A percentile compares a stretch with the other conserved stretches of the same genome.
Evolutionary conservation across 179 eudicot genomes (phyloP).

Genomic region (Nepenthes alata): DNA sequence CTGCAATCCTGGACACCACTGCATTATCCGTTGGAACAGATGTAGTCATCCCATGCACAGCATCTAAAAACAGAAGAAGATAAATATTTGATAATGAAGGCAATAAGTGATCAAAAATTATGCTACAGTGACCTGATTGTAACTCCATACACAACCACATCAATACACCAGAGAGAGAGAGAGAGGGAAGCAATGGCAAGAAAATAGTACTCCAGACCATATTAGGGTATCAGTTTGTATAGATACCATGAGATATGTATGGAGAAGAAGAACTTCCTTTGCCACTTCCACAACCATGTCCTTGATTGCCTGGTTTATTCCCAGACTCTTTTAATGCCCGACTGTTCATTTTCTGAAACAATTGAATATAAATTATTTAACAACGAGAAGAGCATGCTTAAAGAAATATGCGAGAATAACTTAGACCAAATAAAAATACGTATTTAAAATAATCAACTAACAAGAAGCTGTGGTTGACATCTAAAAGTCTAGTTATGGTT

Average conservation of each 20-base stretch:
- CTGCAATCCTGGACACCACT: slow-evolving; percentile 8
- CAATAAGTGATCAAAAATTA: not conserved
- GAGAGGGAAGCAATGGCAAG: too few species aligned
- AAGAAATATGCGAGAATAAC: too few species aligned
- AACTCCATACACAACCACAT: too few species aligned
- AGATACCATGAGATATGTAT: slow-evolving; percentile 22
- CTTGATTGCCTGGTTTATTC: slow-evolving; percentile 25
- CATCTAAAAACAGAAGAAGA: slow-evolving; percentile 19
- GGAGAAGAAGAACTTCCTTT: slow-evolving; percentile 25
- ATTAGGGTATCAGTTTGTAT: not conserved
- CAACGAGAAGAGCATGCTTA: not conserved
- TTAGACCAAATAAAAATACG: not conserved
- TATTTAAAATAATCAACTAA: too few species aligned
- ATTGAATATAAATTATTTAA: not conserved
- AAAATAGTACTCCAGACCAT: too few species aligned
- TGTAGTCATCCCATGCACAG: slow-evolving; percentile 16
- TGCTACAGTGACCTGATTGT: not conserved
- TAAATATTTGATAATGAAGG: not conserved
- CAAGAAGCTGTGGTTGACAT: not conserved
- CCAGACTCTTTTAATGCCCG: slow-evolving; percentile 23
- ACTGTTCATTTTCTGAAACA: slow-evolving; percentile 23
- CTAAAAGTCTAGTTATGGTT: not conserved
- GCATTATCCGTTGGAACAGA: too few species aligned
- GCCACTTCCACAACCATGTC: slow-evolving; percentile 22
- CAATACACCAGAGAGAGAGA: too few species aligned